Base-by-base conservation (phyloP, 2,329 filamentous ascomycete genomes). In the Metarhizium brunneum region DNA sequence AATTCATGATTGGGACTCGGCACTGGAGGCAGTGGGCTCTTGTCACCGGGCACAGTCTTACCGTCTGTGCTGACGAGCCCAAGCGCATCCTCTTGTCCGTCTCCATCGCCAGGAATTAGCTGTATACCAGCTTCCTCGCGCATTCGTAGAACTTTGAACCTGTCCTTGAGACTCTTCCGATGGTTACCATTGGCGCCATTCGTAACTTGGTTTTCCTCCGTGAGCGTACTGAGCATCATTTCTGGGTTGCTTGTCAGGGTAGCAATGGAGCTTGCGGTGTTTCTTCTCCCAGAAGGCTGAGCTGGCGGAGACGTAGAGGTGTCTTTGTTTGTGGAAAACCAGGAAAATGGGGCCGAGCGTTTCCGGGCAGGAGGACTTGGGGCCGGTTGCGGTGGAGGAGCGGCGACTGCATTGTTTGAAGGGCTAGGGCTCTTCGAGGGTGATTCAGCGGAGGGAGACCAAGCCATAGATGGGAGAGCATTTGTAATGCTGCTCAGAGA, bases 261-360 rank as follows among this genome's bases (percentile, higher is more conserved):
- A 20, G 86, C 85, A 53, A 92, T 78, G 0, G 90, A 95, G 62
- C 89, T 89, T 52, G 83, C 84, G 1, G 90, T 95, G 65, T 92
- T 90, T 66, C 90, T 80, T 62, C 58, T 79, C 64, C 36, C 79
- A 73, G 58, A 79, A 66, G 56, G 61, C 57, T 63, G 65, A 50
- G 64, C 64, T 43, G 86, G 79, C 6, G 81, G 79, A 13, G 84
- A 79, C 53, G 82, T 78, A 47, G 75, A 68, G 20, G 67, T 64
- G 8, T 83, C 77, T 64, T 85, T 85, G 53, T 73, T 75, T 40
- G 79, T 77, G 11, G 83, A 82, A 68, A 95, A 79, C 85, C 89
- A 92, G 43, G 89, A 83, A 64, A 95, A 95, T n/a, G 88, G 90
- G 62, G 89, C 90, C 8, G 89, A 92, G 55, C 95, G 81, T 69